Evolutionary conservation across 768 basidiomycete genomes (phyloP), one percentile per base, ranked within the genome.

Genomic region (Mycena filopes): DNA sequence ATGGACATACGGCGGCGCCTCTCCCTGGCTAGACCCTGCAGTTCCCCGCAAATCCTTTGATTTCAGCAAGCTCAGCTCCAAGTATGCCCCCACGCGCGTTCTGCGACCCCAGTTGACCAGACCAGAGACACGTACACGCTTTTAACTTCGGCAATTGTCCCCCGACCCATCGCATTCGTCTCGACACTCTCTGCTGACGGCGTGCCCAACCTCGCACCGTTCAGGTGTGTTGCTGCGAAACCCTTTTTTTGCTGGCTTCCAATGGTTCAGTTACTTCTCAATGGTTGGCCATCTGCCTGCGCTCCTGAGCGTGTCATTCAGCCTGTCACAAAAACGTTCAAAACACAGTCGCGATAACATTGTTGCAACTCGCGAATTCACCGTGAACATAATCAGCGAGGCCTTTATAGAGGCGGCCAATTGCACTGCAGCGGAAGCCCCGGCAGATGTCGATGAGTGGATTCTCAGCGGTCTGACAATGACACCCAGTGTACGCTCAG

Each of bases 291-390:
- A 87, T 72, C 82, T 90, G 62, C 92, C 91, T 3, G 89, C 92
- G 0, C 78, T 89, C 60, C 70, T 94, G 67, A 87, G 86, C 75
- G 71, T 93, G 50, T 89, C 88, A 8, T 86, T 90, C 73, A 79
- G 80, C 26, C 70, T 83, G 47, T 80, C 80, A 23, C 78, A 76
- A 42, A 78, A 77, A 28, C 75, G 78, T 38, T 80, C 82, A 41
- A 87, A 88, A 72, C 89, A 93, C 72, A 89, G 88, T 20, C 81
- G 86, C 51, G 81, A 83, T 63, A 93, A 93, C 66, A 89, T 92
- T 66, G 75, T 84, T 51, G 78, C 79, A 0, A 89, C 86, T 18
- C 88, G 87, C 65, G 82, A 90, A 71, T 94, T 94, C 75, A 88
- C 87, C 10, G 85, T 89, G 53, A 90, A 86, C 70, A 86, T 91